phyloP scores from a whole-genome alignment of 768 basidiomycete genomes.

The Leccinum sublutescens region DNA sequence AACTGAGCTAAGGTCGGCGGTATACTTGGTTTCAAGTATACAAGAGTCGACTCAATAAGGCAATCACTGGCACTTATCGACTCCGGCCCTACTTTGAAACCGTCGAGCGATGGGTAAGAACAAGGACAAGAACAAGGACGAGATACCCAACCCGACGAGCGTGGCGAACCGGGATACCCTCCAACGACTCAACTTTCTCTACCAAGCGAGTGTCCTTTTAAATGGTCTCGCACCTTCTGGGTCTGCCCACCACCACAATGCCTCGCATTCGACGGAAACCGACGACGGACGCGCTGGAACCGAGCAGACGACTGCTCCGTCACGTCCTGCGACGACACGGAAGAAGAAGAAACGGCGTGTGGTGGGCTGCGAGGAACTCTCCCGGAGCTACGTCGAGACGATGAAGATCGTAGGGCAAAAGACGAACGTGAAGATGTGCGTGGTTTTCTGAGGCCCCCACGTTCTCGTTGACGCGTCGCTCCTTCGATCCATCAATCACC shows the following conservation, averaged over 20 bases:
- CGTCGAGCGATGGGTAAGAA: slow-evolving; percentile 59
- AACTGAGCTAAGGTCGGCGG: slow-evolving; percentile 39
- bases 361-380: slow-evolving; percentile 47
- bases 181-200: slow-evolving; percentile 83
- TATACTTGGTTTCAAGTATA: neutral
- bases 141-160: slow-evolving; percentile 53
- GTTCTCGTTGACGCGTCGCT: neutral
- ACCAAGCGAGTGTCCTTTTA: slow-evolving; percentile 73
- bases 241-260: neutral
- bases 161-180: slow-evolving; percentile 72
- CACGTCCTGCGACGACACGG: neutral
- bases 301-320: neutral
- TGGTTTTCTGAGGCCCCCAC: slow-evolving; percentile 31
- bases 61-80: no score
- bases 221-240: slow-evolving; percentile 34
- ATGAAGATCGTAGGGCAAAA: slow-evolving; percentile 76
- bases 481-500: neutral
- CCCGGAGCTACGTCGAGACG: slow-evolving; percentile 58
- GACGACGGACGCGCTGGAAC: neutral
- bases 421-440: slow-evolving; percentile 75
- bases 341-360: slow-evolving; percentile 27
- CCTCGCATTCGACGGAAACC: neutral
- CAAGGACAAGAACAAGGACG: slow-evolving; percentile 58
- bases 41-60: neutral
- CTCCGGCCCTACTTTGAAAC: neutral